phyloP scores from a whole-genome alignment of 345 rosid genomes.

The Garcia nutans region DNA sequence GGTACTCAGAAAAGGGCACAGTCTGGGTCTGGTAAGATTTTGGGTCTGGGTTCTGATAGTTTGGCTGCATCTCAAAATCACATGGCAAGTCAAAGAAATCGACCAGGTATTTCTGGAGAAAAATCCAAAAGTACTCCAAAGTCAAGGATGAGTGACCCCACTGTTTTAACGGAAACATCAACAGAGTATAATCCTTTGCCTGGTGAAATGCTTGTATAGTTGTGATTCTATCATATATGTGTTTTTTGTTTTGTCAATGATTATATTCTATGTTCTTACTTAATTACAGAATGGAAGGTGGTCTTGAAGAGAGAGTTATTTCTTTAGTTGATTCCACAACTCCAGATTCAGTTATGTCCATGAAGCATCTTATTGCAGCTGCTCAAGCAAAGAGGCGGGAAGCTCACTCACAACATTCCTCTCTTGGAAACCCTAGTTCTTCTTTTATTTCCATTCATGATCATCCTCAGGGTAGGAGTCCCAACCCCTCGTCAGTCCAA shows the following conservation, averaged over 20 bases:
- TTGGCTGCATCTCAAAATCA: conserved; percentile 46
- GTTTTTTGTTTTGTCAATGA: conserved; percentile 1
- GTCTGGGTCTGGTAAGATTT: conserved; percentile 42
- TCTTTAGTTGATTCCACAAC: conserved; percentile 46
- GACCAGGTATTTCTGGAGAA: conserved; percentile 47
- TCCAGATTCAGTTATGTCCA: conserved; percentile 57
- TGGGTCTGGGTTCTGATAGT: conserved; percentile 35
- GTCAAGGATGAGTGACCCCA: conserved; percentile 37
- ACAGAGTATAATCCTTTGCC: conserved; percentile 36
- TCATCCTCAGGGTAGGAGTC: conserved; percentile 44
- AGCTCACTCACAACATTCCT: conserved; percentile 54
- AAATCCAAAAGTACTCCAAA: conserved; percentile 49
- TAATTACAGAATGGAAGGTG: conserved; percentile 43
- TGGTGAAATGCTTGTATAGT: conserved; percentile 42
- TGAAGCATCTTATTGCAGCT: conserved; percentile 90
- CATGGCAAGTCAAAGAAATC: conserved; percentile 42
- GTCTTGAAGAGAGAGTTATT: conserved; percentile 39
- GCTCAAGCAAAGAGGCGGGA: conserved; percentile 88
- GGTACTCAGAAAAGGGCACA: conserved; percentile 46
- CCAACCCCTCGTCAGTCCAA: conserved; percentile 51
- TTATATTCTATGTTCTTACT: not conserved
- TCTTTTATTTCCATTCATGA: conserved; percentile 35
- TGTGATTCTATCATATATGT: conserved; percentile 10
- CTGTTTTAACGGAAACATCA: conserved; percentile 39
- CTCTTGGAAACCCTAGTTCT: conserved; percentile 46